Conservation (phyloP, 129 eudicot genomes). For the Pseudognaphalium luteoalbum region DNA sequence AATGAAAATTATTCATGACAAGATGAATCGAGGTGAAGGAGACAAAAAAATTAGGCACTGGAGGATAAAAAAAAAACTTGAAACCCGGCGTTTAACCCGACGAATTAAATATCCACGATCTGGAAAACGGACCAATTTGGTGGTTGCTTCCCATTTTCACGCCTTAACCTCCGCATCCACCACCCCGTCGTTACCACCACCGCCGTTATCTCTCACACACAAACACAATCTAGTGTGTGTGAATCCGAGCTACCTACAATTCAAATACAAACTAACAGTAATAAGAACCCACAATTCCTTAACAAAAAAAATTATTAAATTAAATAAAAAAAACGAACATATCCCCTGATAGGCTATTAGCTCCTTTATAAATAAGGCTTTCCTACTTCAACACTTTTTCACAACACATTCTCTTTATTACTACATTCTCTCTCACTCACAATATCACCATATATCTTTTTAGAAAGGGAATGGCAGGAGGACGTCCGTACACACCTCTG, state of each 20-base stretch:
- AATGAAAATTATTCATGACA: background rate
- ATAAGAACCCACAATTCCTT: conserved; percentile 13
- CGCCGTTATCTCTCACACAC: conserved; percentile 21
- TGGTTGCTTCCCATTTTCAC: conserved; percentile 31
- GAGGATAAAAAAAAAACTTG: background rate
- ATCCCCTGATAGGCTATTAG: background rate
- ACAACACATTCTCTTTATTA: conserved; percentile 2
- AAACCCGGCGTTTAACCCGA: conserved; percentile 34
- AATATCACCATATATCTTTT: background rate
- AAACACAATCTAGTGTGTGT: conserved; percentile 26
- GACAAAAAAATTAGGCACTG: background rate
- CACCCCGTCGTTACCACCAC: conserved; percentile 4
- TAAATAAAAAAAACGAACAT: background rate
- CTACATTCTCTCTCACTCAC: conserved; percentile 1
- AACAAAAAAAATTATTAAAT: background rate
- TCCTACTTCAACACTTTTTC: conserved; percentile 12
- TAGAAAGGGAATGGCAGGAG: conserved; percentile 38
- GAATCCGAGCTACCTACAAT: conserved; percentile 23
- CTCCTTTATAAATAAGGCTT: conserved; percentile 31
- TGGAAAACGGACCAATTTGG: conserved; percentile 5
- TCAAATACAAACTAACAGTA: background rate
- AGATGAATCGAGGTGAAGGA: conserved; percentile 6
- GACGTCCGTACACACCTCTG: conserved; percentile 30
- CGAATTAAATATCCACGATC: conserved; percentile 21
- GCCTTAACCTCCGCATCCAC: conserved; percentile 33